phyloP scores from a whole-genome alignment of 2,329 filamentous ascomycete genomes.

The Aspergillus brunneoviolaceus region DNA sequence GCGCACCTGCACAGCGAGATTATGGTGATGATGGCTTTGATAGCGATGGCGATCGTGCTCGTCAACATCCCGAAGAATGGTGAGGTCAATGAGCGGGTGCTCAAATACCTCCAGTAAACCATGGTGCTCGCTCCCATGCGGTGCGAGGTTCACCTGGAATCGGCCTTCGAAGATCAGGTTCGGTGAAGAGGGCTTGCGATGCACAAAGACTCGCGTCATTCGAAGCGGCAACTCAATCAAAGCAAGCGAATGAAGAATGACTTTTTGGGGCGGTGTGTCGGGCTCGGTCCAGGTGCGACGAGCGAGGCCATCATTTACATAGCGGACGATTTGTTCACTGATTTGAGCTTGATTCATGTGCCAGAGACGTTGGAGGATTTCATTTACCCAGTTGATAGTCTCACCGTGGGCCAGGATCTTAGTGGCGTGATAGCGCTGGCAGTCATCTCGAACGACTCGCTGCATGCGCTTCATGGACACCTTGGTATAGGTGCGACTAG shows the following conservation, averaged over 20 bases:
- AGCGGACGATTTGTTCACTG: constrained; percentile 13
- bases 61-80: constrained; percentile 11
- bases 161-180: constrained; percentile 17
- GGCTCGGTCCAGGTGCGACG: not conserved
- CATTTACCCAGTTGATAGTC: constrained; percentile 18
- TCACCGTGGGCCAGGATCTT: constrained; percentile 13
- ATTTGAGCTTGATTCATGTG: constrained; percentile 17
- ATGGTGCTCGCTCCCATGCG: constrained; percentile 5
- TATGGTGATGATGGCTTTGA: constrained; percentile 9
- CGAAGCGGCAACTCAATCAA: constrained; percentile 15
- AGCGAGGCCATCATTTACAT: constrained; percentile 17
- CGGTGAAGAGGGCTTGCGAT: constrained; percentile 8
- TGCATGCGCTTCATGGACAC: constrained; percentile 13
- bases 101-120: constrained; percentile 3
- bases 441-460: constrained; percentile 16
- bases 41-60: not conserved
- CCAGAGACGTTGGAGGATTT: constrained; percentile 12
- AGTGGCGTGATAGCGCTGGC: constrained; percentile 13
- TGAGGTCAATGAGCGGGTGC: constrained; percentile 14
- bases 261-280: constrained; percentile 4
- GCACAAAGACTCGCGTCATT: constrained; percentile 8
- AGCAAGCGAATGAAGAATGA: constrained; percentile 16
- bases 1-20: constrained; percentile 15
- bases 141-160: constrained; percentile 13
- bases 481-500: constrained; percentile 17